Percentiles rank a stretch among this genome's conserved stretches.
These are phyloP conservation scores for Echites panduratus DNA, from an alignment of 257 asterid species.

Conservation along the genomic window DNA sequence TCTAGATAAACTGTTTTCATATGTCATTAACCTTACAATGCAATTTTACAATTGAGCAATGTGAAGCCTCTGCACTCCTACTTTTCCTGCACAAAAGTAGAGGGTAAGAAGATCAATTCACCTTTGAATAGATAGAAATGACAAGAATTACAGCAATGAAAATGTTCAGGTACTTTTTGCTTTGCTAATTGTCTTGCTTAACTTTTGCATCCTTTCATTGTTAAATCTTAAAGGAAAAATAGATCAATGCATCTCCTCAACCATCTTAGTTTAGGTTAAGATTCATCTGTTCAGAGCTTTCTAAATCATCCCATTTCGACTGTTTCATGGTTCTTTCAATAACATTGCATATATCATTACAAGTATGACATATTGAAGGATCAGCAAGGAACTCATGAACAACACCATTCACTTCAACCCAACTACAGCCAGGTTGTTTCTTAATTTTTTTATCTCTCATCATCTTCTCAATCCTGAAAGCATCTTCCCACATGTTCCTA, in stretches of 20 bases:
- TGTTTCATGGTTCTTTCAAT: conserved; percentile 37
- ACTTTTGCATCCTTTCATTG: not conserved
- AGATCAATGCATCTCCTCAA: not conserved
- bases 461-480: conserved; percentile 41
- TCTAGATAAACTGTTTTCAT: not conserved
- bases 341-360: conserved; percentile 21
- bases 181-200: not conserved
- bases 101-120: not conserved
- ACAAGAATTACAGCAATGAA: not conserved
- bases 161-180: not conserved
- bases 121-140: not conserved
- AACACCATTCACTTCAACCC: conserved; percentile 72
- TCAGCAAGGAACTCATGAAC: conserved; percentile 78
- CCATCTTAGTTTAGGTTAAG: not conserved
- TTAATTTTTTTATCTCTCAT: conserved; percentile 68
- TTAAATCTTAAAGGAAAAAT: not conserved
- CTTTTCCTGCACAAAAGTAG: not conserved
- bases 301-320: conserved; percentile 23
- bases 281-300: not conserved
- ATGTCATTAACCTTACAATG: not conserved
- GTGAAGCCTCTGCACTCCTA: not conserved
- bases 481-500: conserved; percentile 50
- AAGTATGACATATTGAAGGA: conserved; percentile 22
- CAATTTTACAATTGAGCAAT: not conserved
- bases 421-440: conserved; percentile 86